Evolutionary conservation across 208 protist species (phyloP).

Genomic region (Paratrypanosoma confusum): DNA sequence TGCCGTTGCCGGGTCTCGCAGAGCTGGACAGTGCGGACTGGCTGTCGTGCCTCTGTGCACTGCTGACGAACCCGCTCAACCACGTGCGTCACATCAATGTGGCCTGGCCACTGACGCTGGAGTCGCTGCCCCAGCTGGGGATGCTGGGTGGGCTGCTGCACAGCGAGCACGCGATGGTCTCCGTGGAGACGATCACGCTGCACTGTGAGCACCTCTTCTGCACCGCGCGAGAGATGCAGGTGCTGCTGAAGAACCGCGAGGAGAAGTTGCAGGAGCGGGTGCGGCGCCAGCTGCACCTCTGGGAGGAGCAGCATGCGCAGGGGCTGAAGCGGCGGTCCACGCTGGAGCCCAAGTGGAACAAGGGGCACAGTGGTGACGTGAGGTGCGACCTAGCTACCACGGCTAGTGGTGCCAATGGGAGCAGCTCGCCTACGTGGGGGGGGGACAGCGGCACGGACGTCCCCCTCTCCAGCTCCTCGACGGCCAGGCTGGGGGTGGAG

Average conservation of each 20-base stretch:
- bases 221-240: background rate
- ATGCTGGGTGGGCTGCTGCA: slow-evolving; percentile 47
- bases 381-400: no score
- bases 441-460: no score
- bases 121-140: slow-evolving; percentile 52
- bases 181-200: slow-evolving; percentile 27
- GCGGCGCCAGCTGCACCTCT: background rate
- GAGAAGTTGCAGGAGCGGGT: background rate
- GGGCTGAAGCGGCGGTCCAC: background rate
- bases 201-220: slow-evolving; percentile 30
- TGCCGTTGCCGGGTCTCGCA: slow-evolving; percentile 30
- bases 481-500: no score
- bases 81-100: slow-evolving; percentile 31
- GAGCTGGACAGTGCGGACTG: slow-evolving; percentile 44
- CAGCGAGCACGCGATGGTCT: slow-evolving; percentile 17
- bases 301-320: background rate
- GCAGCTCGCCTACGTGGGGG: no score
- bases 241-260: background rate
- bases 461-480: no score
- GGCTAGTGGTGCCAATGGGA: no score
- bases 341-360: no score
- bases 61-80: slow-evolving; percentile 38
- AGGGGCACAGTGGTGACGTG: no score
- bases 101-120: slow-evolving; percentile 17
- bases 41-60: slow-evolving; percentile 40